Conservation (phyloP, 2,329 filamentous ascomycete species). For the Stemphylium vesicarium region DNA sequence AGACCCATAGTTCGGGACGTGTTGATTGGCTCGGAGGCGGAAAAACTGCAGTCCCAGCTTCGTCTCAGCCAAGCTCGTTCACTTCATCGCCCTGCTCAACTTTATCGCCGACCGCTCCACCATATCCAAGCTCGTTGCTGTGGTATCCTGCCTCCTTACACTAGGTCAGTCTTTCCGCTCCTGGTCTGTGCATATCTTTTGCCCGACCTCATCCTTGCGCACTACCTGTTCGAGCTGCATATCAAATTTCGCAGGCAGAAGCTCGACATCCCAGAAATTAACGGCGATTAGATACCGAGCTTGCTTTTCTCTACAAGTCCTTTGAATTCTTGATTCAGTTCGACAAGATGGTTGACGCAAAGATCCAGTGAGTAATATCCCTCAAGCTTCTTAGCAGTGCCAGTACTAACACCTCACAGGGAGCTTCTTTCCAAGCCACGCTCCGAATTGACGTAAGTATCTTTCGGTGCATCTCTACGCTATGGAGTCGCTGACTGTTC, state of each 20-base stretch:
- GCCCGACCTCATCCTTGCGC: conserved; percentile 19
- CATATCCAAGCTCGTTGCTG: conserved; percentile 38
- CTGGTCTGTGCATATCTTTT: conserved; percentile 30
- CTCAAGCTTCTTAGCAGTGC: background rate
- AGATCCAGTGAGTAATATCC: conserved; percentile 50
- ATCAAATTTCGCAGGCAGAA: conserved; percentile 29
- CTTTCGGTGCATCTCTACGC: conserved; percentile 4
- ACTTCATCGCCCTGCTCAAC: conserved; percentile 34
- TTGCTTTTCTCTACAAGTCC: background rate
- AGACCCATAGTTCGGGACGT: conserved; percentile 17
- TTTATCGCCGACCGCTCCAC: conserved; percentile 31
- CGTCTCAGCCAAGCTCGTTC: conserved; percentile 23
- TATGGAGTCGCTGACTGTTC: conserved; percentile 24
- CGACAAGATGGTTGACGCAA: conserved; percentile 47
- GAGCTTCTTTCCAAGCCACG: conserved; percentile 89
- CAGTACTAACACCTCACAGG: conserved; percentile 57
- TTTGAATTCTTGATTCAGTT: conserved; percentile 1
- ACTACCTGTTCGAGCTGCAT: conserved; percentile 12
- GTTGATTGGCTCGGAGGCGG: conserved; percentile 34
- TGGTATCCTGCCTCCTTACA: conserved; percentile 30
- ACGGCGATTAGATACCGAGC: conserved; percentile 19
- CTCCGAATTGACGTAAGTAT: conserved; percentile 84
- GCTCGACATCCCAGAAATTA: conserved; percentile 26
- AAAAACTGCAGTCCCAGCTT: conserved; percentile 21
- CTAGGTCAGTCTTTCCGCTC: conserved; percentile 24